These are phyloP conservation scores for Chrysophaeum taylorii DNA, from an alignment of 352 stramenopile species.

Conservation along the genomic window DNA sequence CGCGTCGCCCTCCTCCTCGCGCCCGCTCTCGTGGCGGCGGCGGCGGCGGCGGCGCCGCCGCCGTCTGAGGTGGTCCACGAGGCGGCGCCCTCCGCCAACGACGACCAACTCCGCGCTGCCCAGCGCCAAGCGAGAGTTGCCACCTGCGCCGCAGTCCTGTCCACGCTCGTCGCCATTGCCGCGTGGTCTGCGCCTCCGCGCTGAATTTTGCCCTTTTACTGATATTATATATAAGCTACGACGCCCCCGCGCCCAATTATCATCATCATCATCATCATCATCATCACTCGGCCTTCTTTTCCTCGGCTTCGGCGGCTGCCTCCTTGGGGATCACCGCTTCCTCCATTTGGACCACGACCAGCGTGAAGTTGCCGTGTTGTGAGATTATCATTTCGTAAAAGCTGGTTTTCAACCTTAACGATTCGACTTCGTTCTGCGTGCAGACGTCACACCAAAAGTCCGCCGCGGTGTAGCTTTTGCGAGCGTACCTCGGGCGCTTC, in stretches of 20 bases:
- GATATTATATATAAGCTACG: no score
- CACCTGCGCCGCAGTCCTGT: no score
- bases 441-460: background rate
- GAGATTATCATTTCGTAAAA: conserved; percentile 82
- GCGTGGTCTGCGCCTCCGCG: no score
- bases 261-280: no score
- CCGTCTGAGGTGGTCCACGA: no score
- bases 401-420: conserved; percentile 69
- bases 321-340: conserved; percentile 9
- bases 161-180: no score
- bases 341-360: conserved; percentile 61
- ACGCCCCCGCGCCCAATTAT: no score
- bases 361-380: conserved; percentile 72
- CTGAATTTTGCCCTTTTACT: no score
- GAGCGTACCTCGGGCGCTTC: conserved; percentile 39
- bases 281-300: conserved; percentile 21
- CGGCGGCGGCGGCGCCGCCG: no score
- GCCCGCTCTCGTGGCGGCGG: background rate
- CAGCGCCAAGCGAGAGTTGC: no score
- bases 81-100: no score
- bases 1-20: background rate
- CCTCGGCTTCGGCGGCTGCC: conserved; percentile 20
- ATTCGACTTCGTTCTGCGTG: conserved; percentile 66
- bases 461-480: conserved; percentile 25
- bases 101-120: no score